phyloP scores from a whole-genome alignment of 2,329 filamentous ascomycete species.

The Ceratocystis huliohia region DNA sequence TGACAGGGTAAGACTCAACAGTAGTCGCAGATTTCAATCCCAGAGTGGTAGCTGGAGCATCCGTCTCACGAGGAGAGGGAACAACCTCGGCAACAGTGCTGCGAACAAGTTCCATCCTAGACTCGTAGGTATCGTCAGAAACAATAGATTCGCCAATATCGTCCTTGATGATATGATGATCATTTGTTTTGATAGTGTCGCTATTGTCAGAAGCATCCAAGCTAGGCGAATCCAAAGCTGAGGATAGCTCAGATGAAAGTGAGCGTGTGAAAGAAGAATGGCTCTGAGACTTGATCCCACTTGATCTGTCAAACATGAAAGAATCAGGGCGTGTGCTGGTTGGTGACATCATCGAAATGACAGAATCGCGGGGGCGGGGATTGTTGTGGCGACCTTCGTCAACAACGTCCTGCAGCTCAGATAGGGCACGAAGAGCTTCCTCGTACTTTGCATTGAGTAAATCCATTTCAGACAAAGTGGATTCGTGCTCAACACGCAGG shows the following conservation, averaged over 20 bases:
- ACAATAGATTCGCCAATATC: slow-evolving; percentile 2
- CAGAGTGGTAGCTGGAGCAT: background rate
- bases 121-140: background rate
- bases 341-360: slow-evolving; percentile 41
- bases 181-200: slow-evolving; percentile 32
- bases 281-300: slow-evolving; percentile 53
- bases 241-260: slow-evolving; percentile 87
- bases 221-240: slow-evolving; percentile 62
- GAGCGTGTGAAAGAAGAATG: slow-evolving; percentile 68
- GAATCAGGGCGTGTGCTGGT: slow-evolving; percentile 52
- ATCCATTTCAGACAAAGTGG: slow-evolving; percentile 68
- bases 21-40: slow-evolving; percentile 9
- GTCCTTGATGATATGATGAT: slow-evolving; percentile 11
- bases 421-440: slow-evolving; percentile 67
- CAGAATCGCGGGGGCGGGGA: slow-evolving; percentile 40
- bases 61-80: slow-evolving; percentile 13
- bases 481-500: slow-evolving; percentile 80
- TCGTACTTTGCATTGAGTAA: slow-evolving; percentile 80
- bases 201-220: slow-evolving; percentile 40
- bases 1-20: slow-evolving; percentile 11
- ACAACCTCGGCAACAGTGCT: slow-evolving; percentile 15
- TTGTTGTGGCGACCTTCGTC: slow-evolving; percentile 62
- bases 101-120: slow-evolving; percentile 16
- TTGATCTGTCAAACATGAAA: slow-evolving; percentile 73
- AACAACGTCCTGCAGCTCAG: slow-evolving; percentile 71